Percentiles rank a stretch among this genome's conserved stretches.
Conservation (phyloP, 1,284 basidiomycete species). For the Tylopilus orsonianus region DNA sequence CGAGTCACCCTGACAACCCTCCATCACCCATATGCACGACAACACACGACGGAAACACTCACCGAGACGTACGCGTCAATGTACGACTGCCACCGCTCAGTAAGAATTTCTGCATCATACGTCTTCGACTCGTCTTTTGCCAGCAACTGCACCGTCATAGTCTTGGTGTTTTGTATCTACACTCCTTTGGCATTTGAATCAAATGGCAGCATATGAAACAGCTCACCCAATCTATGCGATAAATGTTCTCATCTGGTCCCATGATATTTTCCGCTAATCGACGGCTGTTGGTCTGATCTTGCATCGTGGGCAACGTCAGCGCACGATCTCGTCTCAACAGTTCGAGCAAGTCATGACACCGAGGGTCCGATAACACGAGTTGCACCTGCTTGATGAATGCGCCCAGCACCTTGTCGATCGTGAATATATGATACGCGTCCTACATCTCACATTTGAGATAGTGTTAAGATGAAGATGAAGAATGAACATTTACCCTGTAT, state of each 20-base stretch:
- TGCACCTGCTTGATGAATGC: constrained; percentile 90
- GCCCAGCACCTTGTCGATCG: constrained; percentile 89
- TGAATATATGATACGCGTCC: constrained; percentile 85
- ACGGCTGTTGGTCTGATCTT: constrained; percentile 85
- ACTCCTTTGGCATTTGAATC: constrained; percentile 8
- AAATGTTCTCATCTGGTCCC: constrained; percentile 89
- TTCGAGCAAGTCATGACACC: constrained; percentile 83
- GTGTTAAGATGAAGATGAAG: neutral
- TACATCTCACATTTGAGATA: constrained; percentile 25
- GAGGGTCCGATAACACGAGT: constrained; percentile 73
- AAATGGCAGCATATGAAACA: neutral
- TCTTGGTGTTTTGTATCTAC: constrained; percentile 69
- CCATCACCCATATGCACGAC: neutral
- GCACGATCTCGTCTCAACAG: constrained; percentile 79
- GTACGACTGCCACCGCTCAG: constrained; percentile 87
- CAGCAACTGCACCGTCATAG: constrained; percentile 82
- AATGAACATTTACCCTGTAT: constrained; percentile 50
- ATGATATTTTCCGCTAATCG: constrained; percentile 82
- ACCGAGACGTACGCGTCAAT: constrained; percentile 87
- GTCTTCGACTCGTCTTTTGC: constrained; percentile 87
- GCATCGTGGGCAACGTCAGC: constrained; percentile 60
- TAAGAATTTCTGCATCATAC: constrained; percentile 82
- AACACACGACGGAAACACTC: constrained; percentile 29
- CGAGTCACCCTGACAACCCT: constrained; percentile 44
- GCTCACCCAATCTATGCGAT: constrained; percentile 89